A percentile compares a stretch with the other conserved stretches of the same genome.
phyloP scores from a whole-genome alignment of 1,284 basidiomycete genomes.

The Chalciporus sp. region DNA sequence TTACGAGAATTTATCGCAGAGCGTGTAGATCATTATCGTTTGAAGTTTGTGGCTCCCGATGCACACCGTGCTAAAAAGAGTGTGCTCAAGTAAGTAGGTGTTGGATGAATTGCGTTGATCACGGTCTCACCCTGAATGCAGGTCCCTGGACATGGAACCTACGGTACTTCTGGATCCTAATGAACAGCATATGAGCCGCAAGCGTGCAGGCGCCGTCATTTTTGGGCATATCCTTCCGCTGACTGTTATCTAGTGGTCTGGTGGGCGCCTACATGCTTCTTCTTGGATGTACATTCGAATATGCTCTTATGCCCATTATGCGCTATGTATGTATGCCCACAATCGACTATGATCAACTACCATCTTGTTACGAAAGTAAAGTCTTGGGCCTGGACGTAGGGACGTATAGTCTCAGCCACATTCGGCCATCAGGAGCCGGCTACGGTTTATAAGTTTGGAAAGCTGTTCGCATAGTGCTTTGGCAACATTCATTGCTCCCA shows the following conservation, averaged over 20 bases:
- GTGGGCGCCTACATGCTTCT: background rate
- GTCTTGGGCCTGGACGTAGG: no score
- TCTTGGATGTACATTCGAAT: background rate
- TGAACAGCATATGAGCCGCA: slow-evolving; percentile 1
- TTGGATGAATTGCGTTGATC: background rate
- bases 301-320: slow-evolving; percentile 6
- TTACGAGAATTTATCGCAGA: slow-evolving; percentile 41
- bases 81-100: slow-evolving; percentile 28
- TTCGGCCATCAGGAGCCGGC: slow-evolving; percentile 33
- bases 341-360: background rate
- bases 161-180: slow-evolving; percentile 28
- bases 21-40: slow-evolving; percentile 28
- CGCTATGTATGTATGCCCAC: slow-evolving; percentile 1
- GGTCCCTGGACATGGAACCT: slow-evolving; percentile 29
- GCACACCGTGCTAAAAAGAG: slow-evolving; percentile 29
- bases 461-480: slow-evolving; percentile 21
- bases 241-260: slow-evolving; percentile 22
- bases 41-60: slow-evolving; percentile 21
- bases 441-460: slow-evolving; percentile 20
- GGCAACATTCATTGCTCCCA: slow-evolving; percentile 21
- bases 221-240: slow-evolving; percentile 22
- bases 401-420: no score
- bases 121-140: slow-evolving; percentile 17
- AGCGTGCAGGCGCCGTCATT: slow-evolving; percentile 7
- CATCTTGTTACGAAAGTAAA: background rate